Base-by-base conservation (phyloP, 495 filamentous ascomycete genomes). In the Penicilliopsis zonata region DNA sequence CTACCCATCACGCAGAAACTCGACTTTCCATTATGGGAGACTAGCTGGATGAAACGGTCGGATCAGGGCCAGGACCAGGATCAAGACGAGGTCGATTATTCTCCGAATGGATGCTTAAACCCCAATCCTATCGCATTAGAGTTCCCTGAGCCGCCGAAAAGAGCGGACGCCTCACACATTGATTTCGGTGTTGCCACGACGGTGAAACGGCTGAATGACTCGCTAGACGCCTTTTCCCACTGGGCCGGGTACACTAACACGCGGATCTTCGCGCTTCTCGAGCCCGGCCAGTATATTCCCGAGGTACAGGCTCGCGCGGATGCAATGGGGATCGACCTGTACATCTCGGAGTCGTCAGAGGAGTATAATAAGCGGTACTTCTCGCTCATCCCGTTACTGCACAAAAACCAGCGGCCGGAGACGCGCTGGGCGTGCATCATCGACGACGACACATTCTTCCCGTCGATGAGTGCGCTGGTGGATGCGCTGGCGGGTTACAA, bases 371-470 rank as follows among this genome's bases (percentile, higher is more conserved):
- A 69, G 22, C 65, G 73, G 20, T 78, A 82, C 41, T 78, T 80
- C 40, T 60, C 69, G 0, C 48, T 80, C 14, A 43, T 81, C 3
- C 52, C 62, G 10, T 53, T 67, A 13, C 50, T 80, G 30, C 55
- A 69, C 23, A 39, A 58, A 5, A 44, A 63, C 33, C 40, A 60
- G n/a, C 59, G 59, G 6, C 52, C 61, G 1, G 33, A 57, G 2
- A 78, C 72, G 0, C 48, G 57, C 19, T 83, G 76, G 76, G 57
- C 67, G 9, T 69, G 59, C 30, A 57, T 83, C 19, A 61, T 81
- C 17, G 77, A 83, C 46, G 78, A 83, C 49, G 78, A 83, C 46
- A 81, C 78, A 3, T 79, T 79, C 42, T 74, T 77, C 54, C 56
- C 65, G 0, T 70, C 63, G 13, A 61, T 76, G 50, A 35, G 50